Base-by-base conservation (phyloP, 129 eudicot species). In the Centella asiatica region DNA sequence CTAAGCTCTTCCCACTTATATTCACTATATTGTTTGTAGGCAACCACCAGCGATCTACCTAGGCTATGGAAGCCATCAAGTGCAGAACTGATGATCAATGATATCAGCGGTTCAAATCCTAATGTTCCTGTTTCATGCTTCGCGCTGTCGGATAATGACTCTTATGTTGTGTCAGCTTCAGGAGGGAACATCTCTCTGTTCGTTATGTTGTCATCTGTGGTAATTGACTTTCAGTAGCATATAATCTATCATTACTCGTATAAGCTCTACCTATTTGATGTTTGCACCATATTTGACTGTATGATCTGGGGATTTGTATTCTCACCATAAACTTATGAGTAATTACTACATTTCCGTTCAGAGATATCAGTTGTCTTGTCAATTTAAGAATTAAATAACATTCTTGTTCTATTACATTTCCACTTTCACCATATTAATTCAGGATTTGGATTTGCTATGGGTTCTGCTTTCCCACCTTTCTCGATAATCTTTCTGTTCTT, bases 151-250 rank as follows among this genome's bases (percentile, higher is more conserved):
- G 81, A 84, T 69, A 84, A 88, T 60, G 93, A 88, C 69, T 84
- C 93, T 22, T 88, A 84, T 76, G 79, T 88, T 23, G 64, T 81
- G 79, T 88, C 93, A 33, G 82, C 93, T 63, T 88, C 96, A 25
- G 96, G 93, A n/a, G 96, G 96, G 74, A 84, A 84, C 66, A 79
- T 88, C 29, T 88, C 86, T 34, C 65, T 88, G 62, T 84, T 88
- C 62, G 84, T 84, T 67, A 81, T 84, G 93, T 76, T 74, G 89
- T 81, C 89, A 0, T 88, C 78, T 46, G 81, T 81, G 92, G 96
- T 84, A 78, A 52, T 14, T 19, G 17, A 28, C 8, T 19, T 22
- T 57, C 44, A 42, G 40, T 36, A 9, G 11, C 40, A 36, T 36
- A 12, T 36, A 29, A 18, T 36, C 42, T 7, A 56, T 29, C 6